phyloP scores from a whole-genome alignment of 495 filamentous ascomycete genomes.

The Choiromyces venosus region DNA sequence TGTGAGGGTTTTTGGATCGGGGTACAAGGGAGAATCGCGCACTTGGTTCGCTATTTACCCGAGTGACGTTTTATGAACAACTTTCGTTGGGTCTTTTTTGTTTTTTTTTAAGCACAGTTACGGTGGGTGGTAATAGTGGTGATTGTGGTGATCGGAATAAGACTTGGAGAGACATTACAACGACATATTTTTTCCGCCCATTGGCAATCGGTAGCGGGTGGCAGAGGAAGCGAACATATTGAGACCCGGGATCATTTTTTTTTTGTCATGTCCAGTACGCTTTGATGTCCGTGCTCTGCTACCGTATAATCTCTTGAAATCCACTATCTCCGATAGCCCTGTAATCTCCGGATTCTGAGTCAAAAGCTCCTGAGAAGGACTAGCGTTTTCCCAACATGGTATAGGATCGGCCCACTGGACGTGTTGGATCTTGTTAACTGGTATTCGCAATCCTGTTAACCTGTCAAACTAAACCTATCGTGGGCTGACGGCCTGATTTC shows the following conservation, averaged over 20 bases:
- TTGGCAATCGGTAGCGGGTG: neutral
- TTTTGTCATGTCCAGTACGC: neutral
- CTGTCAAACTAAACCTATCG: no score
- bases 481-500: no score
- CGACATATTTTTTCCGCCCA: neutral
- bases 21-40: neutral
- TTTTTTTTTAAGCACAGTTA: neutral
- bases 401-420: no score
- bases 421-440: no score
- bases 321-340: no score
- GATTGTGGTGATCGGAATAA: neutral
- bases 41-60: neutral
- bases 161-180: neutral
- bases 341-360: no score
- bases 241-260: neutral
- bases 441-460: no score
- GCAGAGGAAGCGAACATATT: neutral
- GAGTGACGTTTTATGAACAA: neutral
- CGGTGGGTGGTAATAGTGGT: neutral
- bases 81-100: neutral
- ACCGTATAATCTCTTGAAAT: no score
- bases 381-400: no score
- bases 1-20: neutral
- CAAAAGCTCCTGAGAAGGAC: no score
- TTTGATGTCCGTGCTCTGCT: no score